Conservation (phyloP, 2,329 filamentous ascomycete genomes). For the Penicillium sp. region DNA sequence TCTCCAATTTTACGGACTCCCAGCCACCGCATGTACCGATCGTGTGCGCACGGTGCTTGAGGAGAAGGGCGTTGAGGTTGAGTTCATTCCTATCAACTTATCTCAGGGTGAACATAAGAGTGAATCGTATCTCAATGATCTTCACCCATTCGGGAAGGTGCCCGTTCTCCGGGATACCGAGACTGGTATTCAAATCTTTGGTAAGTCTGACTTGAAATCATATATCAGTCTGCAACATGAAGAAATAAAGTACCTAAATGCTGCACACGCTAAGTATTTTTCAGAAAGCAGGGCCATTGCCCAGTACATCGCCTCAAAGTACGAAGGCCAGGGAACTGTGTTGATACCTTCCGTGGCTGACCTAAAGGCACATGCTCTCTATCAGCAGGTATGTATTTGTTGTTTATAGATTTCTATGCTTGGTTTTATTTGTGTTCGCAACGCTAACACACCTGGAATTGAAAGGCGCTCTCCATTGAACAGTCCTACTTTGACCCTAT, state of each 20-base stretch:
- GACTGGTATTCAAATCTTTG: conserved; percentile 24
- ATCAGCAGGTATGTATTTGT: conserved; percentile 21
- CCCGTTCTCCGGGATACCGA: conserved; percentile 38
- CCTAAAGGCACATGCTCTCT: conserved; percentile 24
- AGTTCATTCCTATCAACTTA: conserved; percentile 28
- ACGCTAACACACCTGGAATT: background rate
- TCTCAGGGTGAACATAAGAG: conserved; percentile 28
- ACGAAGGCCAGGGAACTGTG: conserved; percentile 13
- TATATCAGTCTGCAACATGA: background rate
- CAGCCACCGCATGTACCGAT: conserved; percentile 22
- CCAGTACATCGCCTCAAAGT: conserved; percentile 30
- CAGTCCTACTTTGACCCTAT: conserved; percentile 23
- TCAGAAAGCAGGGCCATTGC: conserved; percentile 35
- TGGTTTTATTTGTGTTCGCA: too few relatives aligned
- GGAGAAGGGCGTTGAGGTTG: conserved; percentile 32
- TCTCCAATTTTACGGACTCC: conserved; percentile 33
- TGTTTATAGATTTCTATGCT: too few relatives aligned
- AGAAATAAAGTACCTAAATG: background rate
- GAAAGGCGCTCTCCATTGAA: conserved; percentile 31
- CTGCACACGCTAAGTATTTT: background rate
- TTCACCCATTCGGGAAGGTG: conserved; percentile 38
- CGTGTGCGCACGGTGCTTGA: conserved; percentile 29
- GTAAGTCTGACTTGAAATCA: background rate
- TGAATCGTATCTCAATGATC: conserved; percentile 18
- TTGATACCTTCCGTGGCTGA: conserved; percentile 13